phyloP scores from a whole-genome alignment of 2,329 filamentous ascomycete genomes.

The Venturia oleaginea region DNA sequence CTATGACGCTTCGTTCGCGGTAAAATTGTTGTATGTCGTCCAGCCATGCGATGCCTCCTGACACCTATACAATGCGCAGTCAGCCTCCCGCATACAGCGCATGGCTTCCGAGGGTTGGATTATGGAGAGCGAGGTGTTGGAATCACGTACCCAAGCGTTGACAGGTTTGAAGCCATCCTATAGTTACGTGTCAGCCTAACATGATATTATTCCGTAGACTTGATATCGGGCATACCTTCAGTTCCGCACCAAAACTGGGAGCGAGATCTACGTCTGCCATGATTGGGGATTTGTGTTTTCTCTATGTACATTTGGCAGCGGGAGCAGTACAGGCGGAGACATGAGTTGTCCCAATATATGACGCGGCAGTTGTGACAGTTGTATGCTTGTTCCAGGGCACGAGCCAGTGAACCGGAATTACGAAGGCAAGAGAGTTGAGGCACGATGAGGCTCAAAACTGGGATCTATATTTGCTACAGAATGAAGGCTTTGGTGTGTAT shows the following conservation, averaged over 20 bases:
- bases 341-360: constrained; percentile 6
- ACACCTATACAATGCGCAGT: constrained; percentile 41
- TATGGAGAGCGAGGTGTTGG: constrained; percentile 17
- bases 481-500: background rate
- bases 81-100: background rate
- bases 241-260: constrained; percentile 84
- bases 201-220: background rate
- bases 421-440: background rate
- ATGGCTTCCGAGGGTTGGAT: constrained; percentile 14
- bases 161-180: constrained; percentile 96
- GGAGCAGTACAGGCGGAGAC: constrained; percentile 5
- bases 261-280: constrained; percentile 79
- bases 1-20: constrained; percentile 83
- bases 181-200: background rate
- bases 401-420: background rate
- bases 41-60: constrained; percentile 84
- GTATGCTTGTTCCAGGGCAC: constrained; percentile 2
- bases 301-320: background rate
- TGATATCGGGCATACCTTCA: constrained; percentile 59
- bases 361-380: constrained; percentile 4
- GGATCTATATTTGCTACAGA: background rate
- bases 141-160: constrained; percentile 64
- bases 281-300: background rate
- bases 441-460: background rate
- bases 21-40: constrained; percentile 97